phyloP scores from a whole-genome alignment of 148 eudicot genomes.

The Amaranthus cruentus region DNA sequence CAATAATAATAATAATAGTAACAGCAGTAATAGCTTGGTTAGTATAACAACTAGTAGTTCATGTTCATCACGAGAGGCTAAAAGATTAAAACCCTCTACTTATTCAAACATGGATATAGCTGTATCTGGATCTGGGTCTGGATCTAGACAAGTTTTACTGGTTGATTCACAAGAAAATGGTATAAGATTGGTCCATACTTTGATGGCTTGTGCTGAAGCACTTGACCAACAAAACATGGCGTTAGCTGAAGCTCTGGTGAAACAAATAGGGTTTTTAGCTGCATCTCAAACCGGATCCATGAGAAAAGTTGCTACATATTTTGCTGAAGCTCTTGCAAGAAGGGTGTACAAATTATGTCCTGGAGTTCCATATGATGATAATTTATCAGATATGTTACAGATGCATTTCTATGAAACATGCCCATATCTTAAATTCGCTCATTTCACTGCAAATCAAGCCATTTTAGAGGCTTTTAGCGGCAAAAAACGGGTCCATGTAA shows the following conservation, averaged over 20 bases:
- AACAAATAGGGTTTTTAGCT: constrained; percentile 58
- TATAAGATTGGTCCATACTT: constrained; percentile 65
- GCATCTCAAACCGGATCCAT: constrained; percentile 77
- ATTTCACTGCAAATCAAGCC: constrained; percentile 90
- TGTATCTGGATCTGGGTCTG: not conserved
- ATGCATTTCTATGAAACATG: constrained; percentile 82
- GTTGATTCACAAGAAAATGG: constrained; percentile 82
- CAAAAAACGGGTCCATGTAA: constrained; percentile 52
- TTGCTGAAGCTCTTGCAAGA: constrained; percentile 77
- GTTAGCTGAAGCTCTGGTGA: constrained; percentile 65
- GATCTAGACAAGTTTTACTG: constrained; percentile 44
- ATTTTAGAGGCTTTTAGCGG: constrained; percentile 76
- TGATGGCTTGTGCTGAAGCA: constrained; percentile 90
- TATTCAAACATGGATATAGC: not conserved
- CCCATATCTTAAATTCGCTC: constrained; percentile 87
- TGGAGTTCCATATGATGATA: constrained; percentile 35
- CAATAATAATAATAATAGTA: not conserved
- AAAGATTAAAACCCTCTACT: constrained; percentile 22
- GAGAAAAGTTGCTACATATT: constrained; percentile 77
- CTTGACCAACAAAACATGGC: constrained; percentile 49
- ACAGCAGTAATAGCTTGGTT: constrained; percentile 13
- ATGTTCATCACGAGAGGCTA: constrained; percentile 20
- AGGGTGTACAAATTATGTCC: constrained; percentile 64
- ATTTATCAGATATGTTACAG: constrained; percentile 51
- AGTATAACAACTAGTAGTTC: constrained; percentile 14